Percentiles rank a stretch among this genome's conserved stretches.
Conservation (phyloP, 352 stramenopile genomes). For the Phytophthora cactorum region DNA sequence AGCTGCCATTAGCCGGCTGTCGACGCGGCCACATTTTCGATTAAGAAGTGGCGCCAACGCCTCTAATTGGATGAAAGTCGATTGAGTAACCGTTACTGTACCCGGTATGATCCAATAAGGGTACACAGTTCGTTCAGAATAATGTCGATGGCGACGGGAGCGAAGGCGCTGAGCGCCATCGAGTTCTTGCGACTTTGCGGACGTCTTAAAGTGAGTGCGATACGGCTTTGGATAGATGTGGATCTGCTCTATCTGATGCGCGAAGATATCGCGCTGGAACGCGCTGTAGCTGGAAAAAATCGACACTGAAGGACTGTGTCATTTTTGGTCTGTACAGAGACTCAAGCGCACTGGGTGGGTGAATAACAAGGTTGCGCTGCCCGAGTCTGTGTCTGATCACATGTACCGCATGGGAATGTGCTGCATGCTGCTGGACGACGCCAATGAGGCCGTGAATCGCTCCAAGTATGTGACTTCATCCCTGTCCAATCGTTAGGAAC, state of each 20-base stretch:
- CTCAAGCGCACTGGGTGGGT: slow-evolving; percentile 94
- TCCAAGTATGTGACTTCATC: slow-evolving; percentile 52
- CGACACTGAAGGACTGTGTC: neutral
- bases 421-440: slow-evolving; percentile 88
- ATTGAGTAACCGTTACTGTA: no score
- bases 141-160: slow-evolving; percentile 60
- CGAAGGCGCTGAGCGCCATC: slow-evolving; percentile 70
- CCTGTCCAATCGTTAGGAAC: slow-evolving; percentile 16
- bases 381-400: slow-evolving; percentile 94
- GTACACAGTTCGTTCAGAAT: neutral
- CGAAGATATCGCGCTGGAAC: slow-evolving; percentile 3
- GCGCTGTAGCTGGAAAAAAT: slow-evolving; percentile 1
- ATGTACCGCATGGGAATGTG: slow-evolving; percentile 94
- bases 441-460: slow-evolving; percentile 64
- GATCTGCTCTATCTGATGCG: neutral
- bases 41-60: slow-evolving; percentile 21
- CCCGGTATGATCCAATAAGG: no score
- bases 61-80: slow-evolving; percentile 40
- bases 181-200: slow-evolving; percentile 85
- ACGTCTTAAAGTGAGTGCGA: slow-evolving; percentile 67
- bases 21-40: slow-evolving; percentile 50
- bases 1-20: slow-evolving; percentile 15
- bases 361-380: slow-evolving; percentile 87
- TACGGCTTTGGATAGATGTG: neutral
- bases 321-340: slow-evolving; percentile 38